Base-by-base conservation (phyloP, 2,329 filamentous ascomycete species). In the Arthrobotrys iridis region DNA sequence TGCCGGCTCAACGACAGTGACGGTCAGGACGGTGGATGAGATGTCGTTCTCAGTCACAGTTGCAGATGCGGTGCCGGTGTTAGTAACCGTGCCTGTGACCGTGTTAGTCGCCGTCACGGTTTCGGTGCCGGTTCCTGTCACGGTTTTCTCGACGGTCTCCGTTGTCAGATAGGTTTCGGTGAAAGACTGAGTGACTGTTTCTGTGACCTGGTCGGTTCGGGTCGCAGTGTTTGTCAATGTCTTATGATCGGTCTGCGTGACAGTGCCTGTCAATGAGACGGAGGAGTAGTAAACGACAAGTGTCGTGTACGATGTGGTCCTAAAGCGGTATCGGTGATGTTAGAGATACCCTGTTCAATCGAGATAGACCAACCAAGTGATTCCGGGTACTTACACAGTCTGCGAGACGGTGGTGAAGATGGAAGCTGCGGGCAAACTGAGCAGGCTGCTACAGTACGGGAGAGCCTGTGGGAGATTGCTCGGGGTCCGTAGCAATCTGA, bases 1-100 rank as follows among this genome's bases (percentile, higher is more conserved):
- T 4, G 13, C 24, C 4, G 64, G 58, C 35, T 68, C 64, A 8
- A 43, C 52, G 64, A 68, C 3, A 10, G 64, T 68, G 10, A 68
- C 13, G 6, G 10, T 22, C 1, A 60, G 13, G 2, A 37, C 26
- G 13, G 52, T 60, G 4, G 64, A 52, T 6, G 64, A 68, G 20
- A 68, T 37, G 26, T 68, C 64, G 41, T 6, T 43, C 3, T 7
- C 22, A 1, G 64, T 68, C 1, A 15, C n/a, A 4, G 64, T 68
- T 3, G 11, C 52, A 20, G 55, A 30, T 8, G 52, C 63, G 0
- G 63, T 68, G 6, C 60, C 28, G 1, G 64, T 60, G 28, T 52
- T 68, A 13, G 45, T 52, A 4, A 52, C 52, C 2, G 45, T 68
- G 10, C 41, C 43, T 1, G 64, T 68, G 7, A 41, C n/a, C 3